Conservation (phyloP, 2,329 filamentous ascomycete genomes). For the Elsinoe necatrix region DNA sequence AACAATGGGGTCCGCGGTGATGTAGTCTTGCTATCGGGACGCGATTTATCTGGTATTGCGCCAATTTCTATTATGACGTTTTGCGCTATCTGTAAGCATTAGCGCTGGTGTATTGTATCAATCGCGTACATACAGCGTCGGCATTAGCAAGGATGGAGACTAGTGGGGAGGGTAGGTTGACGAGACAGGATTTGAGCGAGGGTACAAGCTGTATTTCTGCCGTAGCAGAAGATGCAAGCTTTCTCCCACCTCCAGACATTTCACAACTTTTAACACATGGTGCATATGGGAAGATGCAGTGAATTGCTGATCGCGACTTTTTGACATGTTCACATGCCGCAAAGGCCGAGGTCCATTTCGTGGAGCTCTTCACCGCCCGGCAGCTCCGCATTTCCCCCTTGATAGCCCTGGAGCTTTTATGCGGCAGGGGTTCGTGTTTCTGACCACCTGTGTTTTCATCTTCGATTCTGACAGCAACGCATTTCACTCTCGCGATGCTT, state of each 20-base stretch:
- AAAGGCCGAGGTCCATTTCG: constrained; percentile 6
- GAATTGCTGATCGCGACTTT: not conserved
- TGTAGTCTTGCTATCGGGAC: not conserved
- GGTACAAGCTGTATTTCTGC: constrained; percentile 80
- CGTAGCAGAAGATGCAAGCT: constrained; percentile 13
- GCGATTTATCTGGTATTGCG: constrained; percentile 37
- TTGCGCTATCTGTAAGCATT: constrained; percentile 61
- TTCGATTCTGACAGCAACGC: not conserved
- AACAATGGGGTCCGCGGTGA: constrained; percentile 53
- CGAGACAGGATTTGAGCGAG: constrained; percentile 78
- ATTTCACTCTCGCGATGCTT: not conserved
- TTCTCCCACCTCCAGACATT: constrained; percentile 10
- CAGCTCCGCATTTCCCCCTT: not conserved
- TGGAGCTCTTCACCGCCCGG: not conserved
- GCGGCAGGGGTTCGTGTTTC: not conserved
- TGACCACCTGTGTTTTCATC: not conserved
- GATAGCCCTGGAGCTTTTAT: not conserved
- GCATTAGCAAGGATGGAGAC: constrained; percentile 79
- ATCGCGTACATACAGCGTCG: constrained; percentile 60
- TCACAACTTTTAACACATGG: not conserved
- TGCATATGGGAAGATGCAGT: not conserved
- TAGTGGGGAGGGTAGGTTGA: constrained; percentile 80
- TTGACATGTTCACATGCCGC: not conserved
- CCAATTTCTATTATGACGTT: constrained; percentile 93
- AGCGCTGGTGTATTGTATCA: constrained; percentile 19